A percentile compares a stretch with the other conserved stretches of the same genome.
phyloP scores from a whole-genome alignment of 2,329 filamentous ascomycete species.

The Ambrosiella xylebori region DNA sequence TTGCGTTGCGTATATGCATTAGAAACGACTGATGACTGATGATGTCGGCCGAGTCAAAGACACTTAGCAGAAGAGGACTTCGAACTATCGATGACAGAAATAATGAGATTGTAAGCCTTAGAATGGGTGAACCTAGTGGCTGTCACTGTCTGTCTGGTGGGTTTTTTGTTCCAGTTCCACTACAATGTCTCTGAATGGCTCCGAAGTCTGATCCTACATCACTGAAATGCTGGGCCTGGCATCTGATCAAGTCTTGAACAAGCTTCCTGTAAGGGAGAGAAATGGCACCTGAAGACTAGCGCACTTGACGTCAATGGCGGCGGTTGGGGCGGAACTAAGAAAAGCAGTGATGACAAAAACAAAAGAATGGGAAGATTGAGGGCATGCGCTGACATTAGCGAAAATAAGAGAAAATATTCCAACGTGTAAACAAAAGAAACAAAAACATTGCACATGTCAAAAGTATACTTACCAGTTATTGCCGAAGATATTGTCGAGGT shows the following conservation, averaged over 20 bases:
- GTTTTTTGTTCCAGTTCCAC: not conserved
- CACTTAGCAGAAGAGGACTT: too few relatives aligned
- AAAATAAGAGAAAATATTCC: not conserved
- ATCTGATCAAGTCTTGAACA: not conserved
- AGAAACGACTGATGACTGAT: too few relatives aligned
- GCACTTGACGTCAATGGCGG: not conserved
- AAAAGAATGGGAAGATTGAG: not conserved
- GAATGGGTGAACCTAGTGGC: not conserved
- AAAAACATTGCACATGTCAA: not conserved
- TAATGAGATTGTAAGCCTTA: not conserved
- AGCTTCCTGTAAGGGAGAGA: not conserved
- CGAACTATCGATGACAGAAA: not conserved
- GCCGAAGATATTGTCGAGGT: not conserved
- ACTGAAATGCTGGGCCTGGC: not conserved
- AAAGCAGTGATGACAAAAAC: not conserved
- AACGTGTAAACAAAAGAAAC: not conserved
- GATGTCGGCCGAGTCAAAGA: too few relatives aligned
- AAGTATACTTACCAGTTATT: not conserved
- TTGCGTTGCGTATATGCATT: too few relatives aligned
- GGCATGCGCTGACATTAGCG: not conserved
- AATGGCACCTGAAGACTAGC: not conserved
- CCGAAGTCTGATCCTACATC: not conserved
- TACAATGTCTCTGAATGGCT: not conserved
- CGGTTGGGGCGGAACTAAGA: not conserved
- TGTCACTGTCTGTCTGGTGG: not conserved